These are phyloP conservation scores for Aspergillus asperescens DNA, from an alignment of 495 filamentous ascomycete species.

Conservation along the genomic window DNA sequence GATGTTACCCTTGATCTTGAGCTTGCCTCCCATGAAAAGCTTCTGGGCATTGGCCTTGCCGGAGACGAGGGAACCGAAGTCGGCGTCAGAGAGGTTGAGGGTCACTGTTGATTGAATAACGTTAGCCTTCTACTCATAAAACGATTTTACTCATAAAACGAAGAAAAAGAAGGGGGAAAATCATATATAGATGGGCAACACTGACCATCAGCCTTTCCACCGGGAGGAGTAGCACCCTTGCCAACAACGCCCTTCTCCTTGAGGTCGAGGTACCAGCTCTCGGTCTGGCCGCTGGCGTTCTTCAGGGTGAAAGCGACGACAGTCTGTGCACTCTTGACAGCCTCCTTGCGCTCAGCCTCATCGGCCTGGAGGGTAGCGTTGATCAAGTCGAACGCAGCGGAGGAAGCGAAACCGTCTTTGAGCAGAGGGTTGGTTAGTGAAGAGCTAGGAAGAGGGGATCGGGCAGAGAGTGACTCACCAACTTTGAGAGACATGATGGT, in stretches of 20 bases:
- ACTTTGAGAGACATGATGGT: constrained; percentile 76
- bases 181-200: constrained; percentile 9
- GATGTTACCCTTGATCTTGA: constrained; percentile 96
- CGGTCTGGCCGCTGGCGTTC: constrained; percentile 71
- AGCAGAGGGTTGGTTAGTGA: constrained; percentile 10
- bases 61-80: constrained; percentile 74
- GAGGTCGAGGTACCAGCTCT: constrained; percentile 91
- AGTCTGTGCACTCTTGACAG: constrained; percentile 79
- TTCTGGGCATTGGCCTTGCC: constrained; percentile 93
- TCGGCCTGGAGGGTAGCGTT: constrained; percentile 62
- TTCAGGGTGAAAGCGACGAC: constrained; percentile 90
- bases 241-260: constrained; percentile 82
- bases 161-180: too few species aligned
- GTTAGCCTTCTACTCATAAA: constrained; percentile 2
- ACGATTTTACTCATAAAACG: neutral
- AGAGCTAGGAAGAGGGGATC: constrained; percentile 6
- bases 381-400: constrained; percentile 86
- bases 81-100: constrained; percentile 73
- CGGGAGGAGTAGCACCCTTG: constrained; percentile 60
- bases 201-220: constrained; percentile 77
- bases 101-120: constrained; percentile 55
- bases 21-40: constrained; percentile 92
- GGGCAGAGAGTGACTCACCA: constrained; percentile 44
- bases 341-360: constrained; percentile 74
- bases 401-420: constrained; percentile 85